Evolutionary conservation across 345 rosid species (phyloP), one percentile per base, ranked within the genome.

Genomic region (Euphorbia tirucalli): DNA sequence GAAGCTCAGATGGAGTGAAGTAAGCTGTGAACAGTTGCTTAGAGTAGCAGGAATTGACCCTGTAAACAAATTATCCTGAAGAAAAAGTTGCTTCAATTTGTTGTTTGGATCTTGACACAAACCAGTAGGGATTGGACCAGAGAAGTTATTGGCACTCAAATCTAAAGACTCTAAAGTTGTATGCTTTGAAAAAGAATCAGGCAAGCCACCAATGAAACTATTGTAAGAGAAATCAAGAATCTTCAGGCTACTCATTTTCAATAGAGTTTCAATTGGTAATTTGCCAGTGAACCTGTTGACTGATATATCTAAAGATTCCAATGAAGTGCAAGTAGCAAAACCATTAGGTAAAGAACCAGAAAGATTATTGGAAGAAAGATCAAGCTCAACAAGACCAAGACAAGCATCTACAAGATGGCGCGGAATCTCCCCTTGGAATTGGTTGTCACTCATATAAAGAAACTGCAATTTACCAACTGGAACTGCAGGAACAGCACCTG

Each of bases 1-100:
- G 78, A 92, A 90, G 88, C 99, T 92, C 79, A 95, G 71, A 68
- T 92, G 96, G 25, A 95, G 96, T 52, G 98, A 84, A 19, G 89
- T 87, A 1, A 95, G 88, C 73, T 90, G 84, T 1, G 99, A 85
- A 75, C 99, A 95, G 85, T 95, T 95, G 56, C 91, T 84, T n/a
- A 95, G 83, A 31, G 80, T 70, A 44, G 82, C 70, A 49, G 99
- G 99, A 66, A 92, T 84, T 6, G 82, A 63, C 2, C 99, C 99
- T 6, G 75, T 74, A 37, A 95, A 82, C 68, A 71, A 50, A 79
- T 95, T 95, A 80, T 88, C 82, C 64, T 92, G 98, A 54, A 95
- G 87, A 74, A 84, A 87, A 35, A 95, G 83, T 81, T 81, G 88
- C 60, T 84, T 80, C 71, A 90, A 83, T 44, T 74, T 86, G 69